These are phyloP conservation scores for Sporothrix luriei DNA, from an alignment of 2,329 filamentous ascomycete genomes.

Conservation along the genomic window DNA sequence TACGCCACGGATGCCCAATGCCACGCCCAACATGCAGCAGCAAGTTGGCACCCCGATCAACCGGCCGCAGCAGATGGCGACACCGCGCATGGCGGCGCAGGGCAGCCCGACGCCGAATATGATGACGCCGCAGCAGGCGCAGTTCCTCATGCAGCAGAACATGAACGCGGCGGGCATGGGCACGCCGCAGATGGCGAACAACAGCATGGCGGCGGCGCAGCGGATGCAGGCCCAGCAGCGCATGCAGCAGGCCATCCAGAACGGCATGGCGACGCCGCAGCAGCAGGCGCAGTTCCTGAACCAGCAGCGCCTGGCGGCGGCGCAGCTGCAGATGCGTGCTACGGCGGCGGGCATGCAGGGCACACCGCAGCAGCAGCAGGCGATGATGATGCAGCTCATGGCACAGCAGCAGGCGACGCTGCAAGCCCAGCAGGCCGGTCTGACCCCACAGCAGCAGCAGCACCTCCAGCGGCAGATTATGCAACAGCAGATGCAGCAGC, in stretches of 20 bases:
- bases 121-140: slow-evolving; percentile 56
- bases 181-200: slow-evolving; percentile 43
- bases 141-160: slow-evolving; percentile 55
- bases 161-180: slow-evolving; percentile 43
- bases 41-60: slow-evolving; percentile 58
- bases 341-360: slow-evolving; percentile 40
- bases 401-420: slow-evolving; percentile 20
- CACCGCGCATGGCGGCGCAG: slow-evolving; percentile 56
- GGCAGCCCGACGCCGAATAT: slow-evolving; percentile 63
- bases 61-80: slow-evolving; percentile 52
- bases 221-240: slow-evolving; percentile 50
- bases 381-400: slow-evolving; percentile 42
- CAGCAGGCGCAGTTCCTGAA: slow-evolving; percentile 15
- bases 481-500: slow-evolving; percentile 36
- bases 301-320: slow-evolving; percentile 40
- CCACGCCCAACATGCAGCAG: slow-evolving; percentile 62
- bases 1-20: slow-evolving; percentile 64
- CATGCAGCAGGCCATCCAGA: slow-evolving; percentile 38
- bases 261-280: slow-evolving; percentile 48
- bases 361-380: slow-evolving; percentile 40
- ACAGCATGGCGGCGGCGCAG: slow-evolving; percentile 46
- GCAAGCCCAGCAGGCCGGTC: slow-evolving; percentile 34
- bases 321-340: slow-evolving; percentile 42
- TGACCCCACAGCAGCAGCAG: slow-evolving; percentile 22
- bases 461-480: slow-evolving; percentile 26